Conservation (phyloP, 2,329 filamentous ascomycete species). For the Colletotrichum sp. region DNA sequence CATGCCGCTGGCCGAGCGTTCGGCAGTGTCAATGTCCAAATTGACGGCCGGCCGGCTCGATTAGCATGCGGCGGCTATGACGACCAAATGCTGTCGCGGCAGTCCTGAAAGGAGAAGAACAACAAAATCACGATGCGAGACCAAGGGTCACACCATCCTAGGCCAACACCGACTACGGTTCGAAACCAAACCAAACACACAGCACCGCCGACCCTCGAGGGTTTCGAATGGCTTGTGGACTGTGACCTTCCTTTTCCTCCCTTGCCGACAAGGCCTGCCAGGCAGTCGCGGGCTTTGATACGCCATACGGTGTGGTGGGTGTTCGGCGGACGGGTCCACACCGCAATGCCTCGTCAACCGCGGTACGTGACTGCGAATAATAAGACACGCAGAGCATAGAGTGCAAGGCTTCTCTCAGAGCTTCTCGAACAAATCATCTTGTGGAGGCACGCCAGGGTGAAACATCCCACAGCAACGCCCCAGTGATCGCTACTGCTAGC, state of each 20-base stretch:
- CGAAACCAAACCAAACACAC: constrained; percentile 11
- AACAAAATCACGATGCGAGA: background rate
- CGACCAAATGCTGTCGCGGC: background rate
- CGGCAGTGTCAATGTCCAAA: background rate
- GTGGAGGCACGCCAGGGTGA: background rate
- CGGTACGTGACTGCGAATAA: background rate
- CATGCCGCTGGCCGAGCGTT: background rate
- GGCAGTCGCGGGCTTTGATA: background rate
- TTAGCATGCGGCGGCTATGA: background rate
- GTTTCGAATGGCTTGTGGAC: background rate
- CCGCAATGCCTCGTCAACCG: background rate
- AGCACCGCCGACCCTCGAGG: background rate
- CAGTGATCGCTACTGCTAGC: background rate
- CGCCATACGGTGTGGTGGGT: background rate
- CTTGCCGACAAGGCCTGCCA: background rate
- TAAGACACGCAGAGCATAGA: background rate
- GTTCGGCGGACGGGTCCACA: background rate
- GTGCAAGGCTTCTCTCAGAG: background rate
- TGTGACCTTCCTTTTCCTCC: constrained; percentile 2
- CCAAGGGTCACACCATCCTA: background rate
- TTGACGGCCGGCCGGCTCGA: background rate
- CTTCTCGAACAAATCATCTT: constrained; percentile 18
- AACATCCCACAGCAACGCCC: background rate
- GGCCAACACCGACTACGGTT: background rate
- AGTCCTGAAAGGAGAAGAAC: background rate